A percentile compares a stretch with the other conserved stretches of the same genome.
These are phyloP conservation scores for Erysimum cheiranthoides DNA, from an alignment of 345 rosid genomes.

Conservation along the genomic window DNA sequence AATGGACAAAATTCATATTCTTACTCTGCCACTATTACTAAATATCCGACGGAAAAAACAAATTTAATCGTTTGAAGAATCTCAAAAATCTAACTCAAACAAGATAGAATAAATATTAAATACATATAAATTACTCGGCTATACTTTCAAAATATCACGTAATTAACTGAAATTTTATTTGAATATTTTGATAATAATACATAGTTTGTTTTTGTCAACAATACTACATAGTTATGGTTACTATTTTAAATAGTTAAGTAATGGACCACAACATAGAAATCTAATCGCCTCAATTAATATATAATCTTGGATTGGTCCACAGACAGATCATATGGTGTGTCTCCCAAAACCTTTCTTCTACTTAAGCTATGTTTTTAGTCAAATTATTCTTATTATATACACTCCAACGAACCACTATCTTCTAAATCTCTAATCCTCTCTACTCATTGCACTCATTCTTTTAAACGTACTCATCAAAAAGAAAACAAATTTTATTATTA, in stretches of 20 bases:
- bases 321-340: conserved; percentile 41
- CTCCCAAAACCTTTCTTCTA: conserved; percentile 33
- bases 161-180: no score
- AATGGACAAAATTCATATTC: no score
- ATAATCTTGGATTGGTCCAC: conserved; percentile 27
- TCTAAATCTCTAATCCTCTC: neutral
- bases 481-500: neutral
- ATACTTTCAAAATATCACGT: no score
- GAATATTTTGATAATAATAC: neutral
- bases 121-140: no score
- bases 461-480: neutral
- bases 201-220: neutral
- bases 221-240: neutral
- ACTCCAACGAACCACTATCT: conserved; percentile 20
- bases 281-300: conserved; percentile 4
- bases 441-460: conserved; percentile 23
- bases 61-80: no score
- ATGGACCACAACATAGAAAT: conserved; percentile 10
- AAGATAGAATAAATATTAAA: no score
- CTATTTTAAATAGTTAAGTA: neutral
- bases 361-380: conserved; percentile 12
- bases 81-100: no score
- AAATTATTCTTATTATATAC: conserved; percentile 39
- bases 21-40: no score
- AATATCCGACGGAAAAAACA: no score